These are phyloP conservation scores for Tetracladium setigerum DNA, from an alignment of 495 filamentous ascomycete species.

Conservation along the genomic window DNA sequence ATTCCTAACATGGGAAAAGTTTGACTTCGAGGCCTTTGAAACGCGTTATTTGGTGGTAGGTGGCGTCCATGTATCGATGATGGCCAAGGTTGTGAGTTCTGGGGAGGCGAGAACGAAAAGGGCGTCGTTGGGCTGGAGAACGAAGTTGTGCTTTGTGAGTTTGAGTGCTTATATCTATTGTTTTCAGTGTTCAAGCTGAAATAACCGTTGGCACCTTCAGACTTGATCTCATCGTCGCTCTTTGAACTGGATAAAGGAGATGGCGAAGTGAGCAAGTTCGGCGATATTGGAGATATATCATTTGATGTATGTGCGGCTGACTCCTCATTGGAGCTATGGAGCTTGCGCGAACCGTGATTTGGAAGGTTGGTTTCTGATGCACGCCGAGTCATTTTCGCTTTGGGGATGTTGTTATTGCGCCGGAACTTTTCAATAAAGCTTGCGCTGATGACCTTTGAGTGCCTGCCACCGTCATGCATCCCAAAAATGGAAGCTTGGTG, in stretches of 20 bases:
- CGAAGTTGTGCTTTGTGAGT: conserved; percentile 47
- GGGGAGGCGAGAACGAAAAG: conserved; percentile 69
- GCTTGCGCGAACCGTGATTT: conserved; percentile 46
- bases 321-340: conserved; percentile 37
- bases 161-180: conserved; percentile 44
- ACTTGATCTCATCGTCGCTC: conserved; percentile 45
- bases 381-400: conserved; percentile 54
- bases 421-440: conserved; percentile 97
- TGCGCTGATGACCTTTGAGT: conserved; percentile 64
- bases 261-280: conserved; percentile 51
- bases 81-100: conserved; percentile 61
- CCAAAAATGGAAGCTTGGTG: conserved; percentile 88
- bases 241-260: conserved; percentile 60
- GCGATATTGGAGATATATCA: conserved; percentile 68
- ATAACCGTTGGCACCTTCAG: conserved; percentile 32
- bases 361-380: conserved; percentile 60
- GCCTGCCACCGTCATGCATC: conserved; percentile 68
- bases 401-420: conserved; percentile 73
- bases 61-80: conserved; percentile 57
- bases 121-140: conserved; percentile 71
- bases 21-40: conserved; percentile 79
- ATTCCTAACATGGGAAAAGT: conserved; percentile 71
- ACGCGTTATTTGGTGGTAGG: conserved; percentile 45
- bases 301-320: conserved; percentile 60
- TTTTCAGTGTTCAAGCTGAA: conserved; percentile 30